Evolutionary conservation across 2,329 filamentous ascomycete genomes (phyloP).

Genomic region (Sclerotinia sclerotiorum): DNA sequence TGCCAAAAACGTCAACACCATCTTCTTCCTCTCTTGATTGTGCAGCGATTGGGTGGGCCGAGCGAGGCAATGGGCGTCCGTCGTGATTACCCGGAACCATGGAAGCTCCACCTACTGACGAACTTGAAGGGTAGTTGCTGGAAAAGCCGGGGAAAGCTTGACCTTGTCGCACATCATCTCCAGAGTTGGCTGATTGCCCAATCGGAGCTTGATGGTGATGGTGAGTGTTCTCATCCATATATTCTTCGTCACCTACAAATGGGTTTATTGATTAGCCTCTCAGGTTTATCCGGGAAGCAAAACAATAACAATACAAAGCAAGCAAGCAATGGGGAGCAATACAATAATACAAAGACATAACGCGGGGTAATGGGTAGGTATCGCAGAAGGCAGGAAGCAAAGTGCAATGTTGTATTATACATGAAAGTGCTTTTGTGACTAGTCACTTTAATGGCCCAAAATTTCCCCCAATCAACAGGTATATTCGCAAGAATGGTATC

Average conservation of each 20-base stretch:
- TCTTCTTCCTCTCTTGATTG: slow-evolving; percentile 45
- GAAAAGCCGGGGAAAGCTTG: slow-evolving; percentile 74
- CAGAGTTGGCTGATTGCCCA: slow-evolving; percentile 51
- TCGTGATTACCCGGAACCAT: slow-evolving; percentile 58
- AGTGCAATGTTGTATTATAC: slow-evolving; percentile 43
- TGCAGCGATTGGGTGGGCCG: slow-evolving; percentile 44
- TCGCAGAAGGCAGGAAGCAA: slow-evolving; percentile 35
- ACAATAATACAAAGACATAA: slow-evolving; percentile 37
- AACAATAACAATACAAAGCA: slow-evolving; percentile 27
- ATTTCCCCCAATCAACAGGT: slow-evolving; percentile 31
- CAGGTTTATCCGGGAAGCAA: slow-evolving; percentile 37
- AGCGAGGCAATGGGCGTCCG: slow-evolving; percentile 50
- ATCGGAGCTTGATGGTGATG: slow-evolving; percentile 64
- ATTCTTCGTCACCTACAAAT: slow-evolving; percentile 59
- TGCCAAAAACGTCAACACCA: slow-evolving; percentile 75
- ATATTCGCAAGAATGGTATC: slow-evolving; percentile 39
- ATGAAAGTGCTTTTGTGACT: slow-evolving; percentile 37
- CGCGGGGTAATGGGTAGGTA: slow-evolving; percentile 34
- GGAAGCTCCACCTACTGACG: slow-evolving; percentile 54
- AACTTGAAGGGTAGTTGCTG: slow-evolving; percentile 59
- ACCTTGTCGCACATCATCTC: slow-evolving; percentile 68
- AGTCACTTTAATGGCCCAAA: slow-evolving; percentile 28
- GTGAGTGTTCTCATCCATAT: slow-evolving; percentile 63
- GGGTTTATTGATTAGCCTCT: slow-evolving; percentile 38
- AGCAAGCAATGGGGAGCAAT: slow-evolving; percentile 28